Conservation (phyloP, 768 basidiomycete genomes). For the Leccinellum albellum region DNA sequence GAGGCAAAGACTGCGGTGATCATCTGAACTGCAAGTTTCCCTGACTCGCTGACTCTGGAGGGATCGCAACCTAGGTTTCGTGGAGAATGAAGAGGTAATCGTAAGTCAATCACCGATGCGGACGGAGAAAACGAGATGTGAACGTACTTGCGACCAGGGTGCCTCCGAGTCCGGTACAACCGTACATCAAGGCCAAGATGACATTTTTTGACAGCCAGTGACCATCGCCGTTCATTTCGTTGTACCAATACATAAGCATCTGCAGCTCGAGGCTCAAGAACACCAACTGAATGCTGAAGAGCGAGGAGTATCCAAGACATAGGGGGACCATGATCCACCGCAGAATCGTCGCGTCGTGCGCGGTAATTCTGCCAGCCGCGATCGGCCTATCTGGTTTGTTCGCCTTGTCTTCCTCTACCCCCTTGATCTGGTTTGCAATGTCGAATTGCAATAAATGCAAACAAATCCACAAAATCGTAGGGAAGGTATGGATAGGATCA, state of each 20-base stretch:
- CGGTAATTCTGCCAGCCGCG: conserved; percentile 40
- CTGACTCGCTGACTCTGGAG: conserved; percentile 26
- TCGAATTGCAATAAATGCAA: conserved; percentile 43
- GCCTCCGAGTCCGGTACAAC: conserved; percentile 36
- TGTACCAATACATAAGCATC: conserved; percentile 35
- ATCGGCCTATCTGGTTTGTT: conserved; percentile 47
- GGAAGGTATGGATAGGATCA: conserved; percentile 14
- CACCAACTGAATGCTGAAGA: conserved; percentile 31
- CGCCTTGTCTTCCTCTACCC: conserved; percentile 36
- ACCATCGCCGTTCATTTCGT: conserved; percentile 36
- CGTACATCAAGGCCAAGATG: conserved; percentile 37
- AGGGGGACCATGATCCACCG: conserved; percentile 34
- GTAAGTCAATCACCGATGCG: not conserved
- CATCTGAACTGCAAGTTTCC: conserved; percentile 30
- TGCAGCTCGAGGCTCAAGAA: conserved; percentile 34
- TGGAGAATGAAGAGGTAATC: not conserved
- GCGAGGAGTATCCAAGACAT: conserved; percentile 34
- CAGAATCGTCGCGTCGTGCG: conserved; percentile 31
- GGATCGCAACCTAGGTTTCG: conserved; percentile 19
- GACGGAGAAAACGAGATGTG: not conserved
- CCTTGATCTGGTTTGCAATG: conserved; percentile 17
- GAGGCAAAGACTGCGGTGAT: conserved; percentile 39
- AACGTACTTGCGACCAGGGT: conserved; percentile 36
- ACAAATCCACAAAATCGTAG: conserved; percentile 41
- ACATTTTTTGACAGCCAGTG: conserved; percentile 39